Evolutionary conservation across 2,329 filamentous ascomycete genomes (phyloP).

Genomic region (Diplodia corticola): DNA sequence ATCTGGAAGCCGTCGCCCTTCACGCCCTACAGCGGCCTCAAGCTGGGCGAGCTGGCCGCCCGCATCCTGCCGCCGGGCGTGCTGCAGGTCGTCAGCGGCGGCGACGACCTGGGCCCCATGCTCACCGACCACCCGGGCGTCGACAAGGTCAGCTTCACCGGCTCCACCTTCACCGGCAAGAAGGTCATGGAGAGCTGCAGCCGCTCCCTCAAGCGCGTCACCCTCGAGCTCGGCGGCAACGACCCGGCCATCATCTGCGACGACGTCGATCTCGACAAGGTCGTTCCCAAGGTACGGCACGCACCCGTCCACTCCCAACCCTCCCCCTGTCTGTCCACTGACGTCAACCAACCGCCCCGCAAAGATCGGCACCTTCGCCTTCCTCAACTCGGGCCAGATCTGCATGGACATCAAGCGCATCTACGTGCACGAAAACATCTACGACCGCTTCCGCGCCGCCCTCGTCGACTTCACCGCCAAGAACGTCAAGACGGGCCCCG

Average conservation of each 20-base stretch:
- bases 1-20: conserved; percentile 59
- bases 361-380: conserved; percentile 50
- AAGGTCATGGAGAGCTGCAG: conserved; percentile 57
- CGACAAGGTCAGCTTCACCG: conserved; percentile 64
- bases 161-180: conserved; percentile 61
- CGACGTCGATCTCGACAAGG: conserved; percentile 49
- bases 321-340: no score
- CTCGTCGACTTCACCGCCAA: conserved; percentile 48
- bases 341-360: neutral
- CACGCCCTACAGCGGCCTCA: conserved; percentile 59
- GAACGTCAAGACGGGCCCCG: conserved; percentile 40
- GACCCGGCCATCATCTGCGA: conserved; percentile 62
- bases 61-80: conserved; percentile 62
- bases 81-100: conserved; percentile 60
- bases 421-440: conserved; percentile 62
- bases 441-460: conserved; percentile 55
- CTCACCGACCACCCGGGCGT: conserved; percentile 60
- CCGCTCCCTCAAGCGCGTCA: conserved; percentile 59
- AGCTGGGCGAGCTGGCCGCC: conserved; percentile 59
- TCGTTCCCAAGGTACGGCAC: conserved; percentile 31
- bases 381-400: conserved; percentile 59
- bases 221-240: conserved; percentile 64
- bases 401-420: conserved; percentile 52
- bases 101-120: conserved; percentile 60
- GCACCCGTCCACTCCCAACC: no score